phyloP scores from a whole-genome alignment of 371 early-diverging fungal species.

The Capillidium rhysosporum region DNA sequence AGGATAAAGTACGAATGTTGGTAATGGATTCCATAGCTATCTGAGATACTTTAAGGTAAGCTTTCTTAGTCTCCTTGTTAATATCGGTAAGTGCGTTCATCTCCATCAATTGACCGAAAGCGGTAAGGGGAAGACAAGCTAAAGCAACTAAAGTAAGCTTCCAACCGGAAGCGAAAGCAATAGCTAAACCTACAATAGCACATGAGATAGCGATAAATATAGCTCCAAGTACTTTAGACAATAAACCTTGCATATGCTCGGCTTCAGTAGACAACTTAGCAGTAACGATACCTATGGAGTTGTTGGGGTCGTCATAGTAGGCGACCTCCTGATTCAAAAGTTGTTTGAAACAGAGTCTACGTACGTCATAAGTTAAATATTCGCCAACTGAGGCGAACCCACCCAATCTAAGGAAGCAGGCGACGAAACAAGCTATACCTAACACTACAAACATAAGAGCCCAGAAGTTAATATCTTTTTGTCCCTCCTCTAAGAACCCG shows the following conservation, averaged over 20 bases:
- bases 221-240: slow-evolving; percentile 42
- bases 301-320: slow-evolving; percentile 65
- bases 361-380: slow-evolving; percentile 29
- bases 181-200: slow-evolving; percentile 15
- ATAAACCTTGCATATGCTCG: slow-evolving; percentile 35
- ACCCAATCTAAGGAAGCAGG: slow-evolving; percentile 20
- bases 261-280: slow-evolving; percentile 70
- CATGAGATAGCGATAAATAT: slow-evolving; percentile 29
- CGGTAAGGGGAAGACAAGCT: slow-evolving; percentile 20
- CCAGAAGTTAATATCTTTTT: slow-evolving; percentile 21
- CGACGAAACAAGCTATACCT: slow-evolving; percentile 25
- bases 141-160: slow-evolving; percentile 57
- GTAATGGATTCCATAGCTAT: slow-evolving; percentile 68
- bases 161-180: slow-evolving; percentile 60
- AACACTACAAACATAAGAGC: slow-evolving; percentile 37
- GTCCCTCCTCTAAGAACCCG: background rate
- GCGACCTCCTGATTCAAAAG: slow-evolving; percentile 63
- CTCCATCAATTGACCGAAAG: slow-evolving; percentile 17
- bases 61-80: slow-evolving; percentile 34
- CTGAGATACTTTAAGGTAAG: slow-evolving; percentile 46
- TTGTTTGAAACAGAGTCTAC: slow-evolving; percentile 27
- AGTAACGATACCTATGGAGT: slow-evolving; percentile 66
- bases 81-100: slow-evolving; percentile 19
- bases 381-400: slow-evolving; percentile 23
- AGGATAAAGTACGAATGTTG: slow-evolving; percentile 67